Percentiles rank a stretch among this genome's conserved stretches.
These are phyloP conservation scores for Fusarium brachygibbosum DNA, from an alignment of 2,329 filamentous ascomycete genomes.

Conservation along the genomic window DNA sequence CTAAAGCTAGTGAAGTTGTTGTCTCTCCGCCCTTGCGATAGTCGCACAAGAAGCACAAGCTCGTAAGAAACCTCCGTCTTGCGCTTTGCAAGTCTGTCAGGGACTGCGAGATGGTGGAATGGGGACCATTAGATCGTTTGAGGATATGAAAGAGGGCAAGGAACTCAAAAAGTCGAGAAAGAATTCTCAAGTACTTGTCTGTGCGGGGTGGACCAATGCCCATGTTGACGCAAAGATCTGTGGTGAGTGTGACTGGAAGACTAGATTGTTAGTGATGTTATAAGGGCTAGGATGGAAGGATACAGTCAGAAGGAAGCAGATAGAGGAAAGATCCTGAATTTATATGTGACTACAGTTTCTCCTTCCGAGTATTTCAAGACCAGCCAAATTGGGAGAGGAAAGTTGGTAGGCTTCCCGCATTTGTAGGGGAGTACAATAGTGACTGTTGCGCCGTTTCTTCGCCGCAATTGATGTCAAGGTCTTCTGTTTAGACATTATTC, in stretches of 20 bases:
- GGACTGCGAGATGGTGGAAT: background rate
- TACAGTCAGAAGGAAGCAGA: background rate
- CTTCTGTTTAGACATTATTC: too few relatives aligned
- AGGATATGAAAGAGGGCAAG: constrained; percentile 36
- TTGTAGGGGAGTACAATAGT: too few relatives aligned
- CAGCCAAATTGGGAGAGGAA: background rate
- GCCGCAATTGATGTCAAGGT: background rate
- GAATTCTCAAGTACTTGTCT: constrained; percentile 22
- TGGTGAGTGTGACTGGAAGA: background rate
- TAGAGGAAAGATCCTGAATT: background rate
- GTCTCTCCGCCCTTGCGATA: constrained; percentile 60
- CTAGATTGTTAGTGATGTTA: background rate
- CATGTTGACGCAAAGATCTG: constrained; percentile 6
- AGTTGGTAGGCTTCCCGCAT: background rate
- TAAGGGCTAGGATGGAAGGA: background rate
- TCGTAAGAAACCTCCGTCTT: constrained; percentile 53
- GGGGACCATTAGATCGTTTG: constrained; percentile 26
- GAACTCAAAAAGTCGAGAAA: constrained; percentile 43
- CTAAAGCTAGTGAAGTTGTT: constrained; percentile 60
- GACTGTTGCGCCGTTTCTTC: too few relatives aligned
- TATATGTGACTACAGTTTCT: background rate
- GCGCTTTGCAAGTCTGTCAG: constrained; percentile 1
- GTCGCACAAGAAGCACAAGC: constrained; percentile 62
- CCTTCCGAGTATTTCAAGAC: background rate
- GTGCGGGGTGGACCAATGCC: constrained; percentile 27